These are phyloP conservation scores for Chalciporus piperatus DNA, from an alignment of 768 basidiomycete species.

Conservation along the genomic window DNA sequence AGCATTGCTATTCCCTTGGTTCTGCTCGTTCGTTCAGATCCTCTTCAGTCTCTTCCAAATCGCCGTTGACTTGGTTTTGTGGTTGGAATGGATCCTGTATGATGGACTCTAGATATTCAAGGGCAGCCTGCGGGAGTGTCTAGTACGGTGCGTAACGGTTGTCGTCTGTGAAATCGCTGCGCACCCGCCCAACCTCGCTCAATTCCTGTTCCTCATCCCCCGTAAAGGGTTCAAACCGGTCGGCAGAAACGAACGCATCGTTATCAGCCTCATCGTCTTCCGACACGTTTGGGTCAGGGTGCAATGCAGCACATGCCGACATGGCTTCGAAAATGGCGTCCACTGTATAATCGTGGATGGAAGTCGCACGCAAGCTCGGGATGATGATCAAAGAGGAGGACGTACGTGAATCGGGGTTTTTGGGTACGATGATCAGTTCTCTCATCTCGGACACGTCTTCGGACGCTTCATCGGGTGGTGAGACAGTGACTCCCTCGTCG, in stretches of 20 bases:
- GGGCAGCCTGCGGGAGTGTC: constrained; percentile 66
- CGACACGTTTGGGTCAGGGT: constrained; percentile 59
- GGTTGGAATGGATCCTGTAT: constrained; percentile 51
- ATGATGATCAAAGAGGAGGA: constrained; percentile 12
- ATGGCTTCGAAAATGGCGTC: constrained; percentile 86
- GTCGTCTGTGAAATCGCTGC: constrained; percentile 81
- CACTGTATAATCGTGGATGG: constrained; percentile 42
- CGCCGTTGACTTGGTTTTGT: constrained; percentile 15
- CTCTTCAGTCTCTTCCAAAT: constrained; percentile 13
- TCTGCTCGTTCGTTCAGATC: constrained; percentile 15
- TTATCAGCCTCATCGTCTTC: constrained; percentile 50
- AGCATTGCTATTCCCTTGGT: constrained; percentile 3
- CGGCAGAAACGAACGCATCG: constrained; percentile 53
- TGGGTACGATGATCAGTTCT: constrained; percentile 77
- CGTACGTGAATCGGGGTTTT: constrained; percentile 57
- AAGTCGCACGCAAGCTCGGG: constrained; percentile 1
- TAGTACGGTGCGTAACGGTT: constrained; percentile 85
- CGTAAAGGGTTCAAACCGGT: constrained; percentile 49
- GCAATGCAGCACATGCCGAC: constrained; percentile 79
- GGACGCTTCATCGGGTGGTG: constrained; percentile 34
- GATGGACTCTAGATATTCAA: constrained; percentile 80
- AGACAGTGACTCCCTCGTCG: constrained; percentile 55
- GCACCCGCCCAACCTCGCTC: constrained; percentile 89
- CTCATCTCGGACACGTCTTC: constrained; percentile 56
- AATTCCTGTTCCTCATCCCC: constrained; percentile 65